Evolutionary conservation across 495 filamentous ascomycete species (phyloP).

Genomic region (Platismatia glauca): DNA sequence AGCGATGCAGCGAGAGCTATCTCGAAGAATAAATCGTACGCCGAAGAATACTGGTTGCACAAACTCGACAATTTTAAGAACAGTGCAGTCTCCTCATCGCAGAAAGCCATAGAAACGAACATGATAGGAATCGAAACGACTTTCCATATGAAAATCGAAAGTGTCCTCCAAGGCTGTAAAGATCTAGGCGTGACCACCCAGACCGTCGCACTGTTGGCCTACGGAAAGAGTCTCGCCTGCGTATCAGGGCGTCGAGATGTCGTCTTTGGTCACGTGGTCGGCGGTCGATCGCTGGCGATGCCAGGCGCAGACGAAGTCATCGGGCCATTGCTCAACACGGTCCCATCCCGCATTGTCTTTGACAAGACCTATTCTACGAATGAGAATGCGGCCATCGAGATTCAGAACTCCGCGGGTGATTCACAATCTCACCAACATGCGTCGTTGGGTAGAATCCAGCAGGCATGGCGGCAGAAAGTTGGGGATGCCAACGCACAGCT

Average conservation of each 20-base stretch:
- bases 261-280: constrained; percentile 43
- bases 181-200: constrained; percentile 24
- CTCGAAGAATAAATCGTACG: constrained; percentile 12
- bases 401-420: constrained; percentile 23
- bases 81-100: not conserved
- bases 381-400: constrained; percentile 3
- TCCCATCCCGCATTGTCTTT: constrained; percentile 54
- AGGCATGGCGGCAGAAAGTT: constrained; percentile 20
- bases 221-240: constrained; percentile 20
- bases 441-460: constrained; percentile 24
- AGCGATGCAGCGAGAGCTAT: constrained; percentile 19
- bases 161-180: constrained; percentile 14
- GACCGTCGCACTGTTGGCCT: constrained; percentile 25
- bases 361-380: constrained; percentile 21
- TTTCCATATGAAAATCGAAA: constrained; percentile 17
- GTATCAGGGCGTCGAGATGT: constrained; percentile 22
- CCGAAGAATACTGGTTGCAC: constrained; percentile 36
- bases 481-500: constrained; percentile 41
- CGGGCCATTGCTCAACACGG: constrained; percentile 86
- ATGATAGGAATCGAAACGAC: constrained; percentile 4
- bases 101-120: not conserved
- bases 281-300: constrained; percentile 58
- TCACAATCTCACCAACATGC: constrained; percentile 26
- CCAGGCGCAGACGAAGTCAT: constrained; percentile 58
- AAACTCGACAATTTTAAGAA: constrained; percentile 16